Evolutionary conservation across 306 rosid species (phyloP), one percentile per base, ranked within the genome.

Genomic region (Lablab purpureus): DNA sequence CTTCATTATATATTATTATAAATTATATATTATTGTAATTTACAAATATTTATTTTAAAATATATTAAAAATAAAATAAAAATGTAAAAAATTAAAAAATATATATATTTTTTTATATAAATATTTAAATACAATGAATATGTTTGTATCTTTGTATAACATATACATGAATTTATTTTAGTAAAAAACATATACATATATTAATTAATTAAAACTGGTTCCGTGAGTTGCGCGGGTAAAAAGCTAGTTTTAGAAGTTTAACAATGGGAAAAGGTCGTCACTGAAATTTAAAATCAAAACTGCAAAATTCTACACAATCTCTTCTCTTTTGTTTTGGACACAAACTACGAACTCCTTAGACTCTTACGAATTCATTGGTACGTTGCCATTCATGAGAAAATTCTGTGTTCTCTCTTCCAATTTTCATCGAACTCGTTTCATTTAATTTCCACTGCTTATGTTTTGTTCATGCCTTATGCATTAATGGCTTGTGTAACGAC

Each of bases 241-340:
- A 9, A 9, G 45, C 45, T 10, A 9, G 28, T 58, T 25, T 28
- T 60, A 27, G 5, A 14, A 14, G 32, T 60, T 60, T 27, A 28
- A 60, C 0, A 3, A 51, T 52, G 23, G 17, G 12, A 13, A 69
- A 69, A 46, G 37, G 2, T 59, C 19, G 11, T 60, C 22, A 30
- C 2, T 7, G 17, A 46, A 43, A 68, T 11, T 46, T 15, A 7
- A 45, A 46, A 68, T 50, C 54, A 43, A 47, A 74, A 55, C 18
- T 37, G 10, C 12, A 84, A 85, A 84, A 73, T 80, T 83, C 73
- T 12, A 10, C 41, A 17, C 10, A 59, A 59, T 22, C 23, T 75
- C 19, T 4, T 43, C 0, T 11, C 17, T 43, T 43, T 54, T 10
- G n/a, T 41, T 60, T 25, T 6, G n/a, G 37, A 2, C n/a, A 23